Evolutionary conservation across 179 eudicot species (phyloP).

Genomic region (Vitellaria paradoxa): DNA sequence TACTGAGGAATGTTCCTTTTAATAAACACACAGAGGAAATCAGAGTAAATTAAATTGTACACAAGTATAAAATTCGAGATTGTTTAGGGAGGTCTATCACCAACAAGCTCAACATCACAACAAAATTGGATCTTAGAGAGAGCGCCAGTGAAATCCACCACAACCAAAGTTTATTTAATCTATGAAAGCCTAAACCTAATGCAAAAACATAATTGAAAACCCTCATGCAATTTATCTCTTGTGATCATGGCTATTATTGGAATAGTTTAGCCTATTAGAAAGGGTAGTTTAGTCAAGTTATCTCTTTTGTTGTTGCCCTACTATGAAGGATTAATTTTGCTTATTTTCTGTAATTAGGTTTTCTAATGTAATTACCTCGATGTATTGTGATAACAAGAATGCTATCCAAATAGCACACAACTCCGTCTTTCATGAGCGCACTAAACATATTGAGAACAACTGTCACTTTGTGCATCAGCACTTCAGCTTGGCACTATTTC

Average conservation of each 20-base stretch:
- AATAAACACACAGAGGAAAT: neutral
- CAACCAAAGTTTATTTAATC: neutral
- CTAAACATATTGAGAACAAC: too few species aligned
- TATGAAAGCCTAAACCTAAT: neutral
- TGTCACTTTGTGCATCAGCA: too few species aligned
- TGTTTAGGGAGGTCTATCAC: neutral
- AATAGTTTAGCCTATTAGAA: too few species aligned
- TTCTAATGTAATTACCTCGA: too few species aligned
- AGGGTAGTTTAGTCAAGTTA: too few species aligned
- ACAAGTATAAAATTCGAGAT: neutral
- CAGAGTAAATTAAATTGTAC: neutral
- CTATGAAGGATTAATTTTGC: too few species aligned
- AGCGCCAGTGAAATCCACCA: neutral
- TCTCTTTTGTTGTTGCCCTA: too few species aligned
- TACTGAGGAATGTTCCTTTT: neutral
- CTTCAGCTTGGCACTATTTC: too few species aligned
- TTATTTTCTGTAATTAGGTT: too few species aligned
- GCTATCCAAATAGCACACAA: too few species aligned
- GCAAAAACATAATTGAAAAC: neutral
- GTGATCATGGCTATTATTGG: neutral
- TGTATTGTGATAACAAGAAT: too few species aligned
- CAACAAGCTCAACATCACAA: neutral
- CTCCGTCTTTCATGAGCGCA: too few species aligned
- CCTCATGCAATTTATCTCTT: neutral
- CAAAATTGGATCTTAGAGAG: neutral